phyloP scores from a whole-genome alignment of 192 early-diverging fungal genomes.

The Backusella morwellensis region DNA sequence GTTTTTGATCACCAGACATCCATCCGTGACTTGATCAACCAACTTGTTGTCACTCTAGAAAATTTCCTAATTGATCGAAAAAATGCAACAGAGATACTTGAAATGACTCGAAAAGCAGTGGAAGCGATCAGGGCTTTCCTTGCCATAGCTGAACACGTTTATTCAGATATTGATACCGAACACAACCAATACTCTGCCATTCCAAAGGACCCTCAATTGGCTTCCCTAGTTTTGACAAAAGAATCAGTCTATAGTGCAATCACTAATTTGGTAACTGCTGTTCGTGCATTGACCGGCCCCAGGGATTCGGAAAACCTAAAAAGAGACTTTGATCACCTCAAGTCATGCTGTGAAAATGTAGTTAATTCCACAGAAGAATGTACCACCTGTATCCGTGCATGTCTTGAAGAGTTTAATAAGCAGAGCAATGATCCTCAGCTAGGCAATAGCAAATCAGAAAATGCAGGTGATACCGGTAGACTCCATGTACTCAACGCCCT shows the following conservation, averaged over 20 bases:
- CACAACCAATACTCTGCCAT: conserved; percentile 16
- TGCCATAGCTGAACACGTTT: conserved; percentile 31
- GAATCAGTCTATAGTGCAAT: conserved; percentile 35
- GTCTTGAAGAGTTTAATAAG: conserved; percentile 6
- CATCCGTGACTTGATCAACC: conserved; percentile 4
- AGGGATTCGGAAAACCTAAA: conserved; percentile 2
- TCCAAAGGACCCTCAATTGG: conserved; percentile 31
- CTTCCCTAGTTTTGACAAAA: conserved; percentile 30
- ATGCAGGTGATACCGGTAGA: conserved; percentile 10
- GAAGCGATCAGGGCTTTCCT: conserved; percentile 29
- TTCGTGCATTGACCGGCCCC: conserved; percentile 25
- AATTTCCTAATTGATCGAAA: conserved; percentile 1
- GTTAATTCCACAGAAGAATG: conserved; percentile 13
- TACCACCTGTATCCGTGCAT: conserved; percentile 9
- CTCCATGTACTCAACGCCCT: conserved; percentile 31
- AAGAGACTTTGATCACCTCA: conserved; percentile 17
- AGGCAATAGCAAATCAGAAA: conserved; percentile 4
- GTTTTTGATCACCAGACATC: conserved; percentile 6
- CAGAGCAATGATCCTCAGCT: not conserved
- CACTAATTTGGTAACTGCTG: conserved; percentile 35
- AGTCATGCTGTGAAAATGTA: conserved; percentile 20
- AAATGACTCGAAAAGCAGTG: conserved; percentile 34
- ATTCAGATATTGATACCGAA: conserved; percentile 25
- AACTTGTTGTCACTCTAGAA: conserved; percentile 9
- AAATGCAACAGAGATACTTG: conserved; percentile 23